These are phyloP conservation scores for Fusarium sp. DNA, from an alignment of 2,329 filamentous ascomycete genomes.

Conservation along the genomic window DNA sequence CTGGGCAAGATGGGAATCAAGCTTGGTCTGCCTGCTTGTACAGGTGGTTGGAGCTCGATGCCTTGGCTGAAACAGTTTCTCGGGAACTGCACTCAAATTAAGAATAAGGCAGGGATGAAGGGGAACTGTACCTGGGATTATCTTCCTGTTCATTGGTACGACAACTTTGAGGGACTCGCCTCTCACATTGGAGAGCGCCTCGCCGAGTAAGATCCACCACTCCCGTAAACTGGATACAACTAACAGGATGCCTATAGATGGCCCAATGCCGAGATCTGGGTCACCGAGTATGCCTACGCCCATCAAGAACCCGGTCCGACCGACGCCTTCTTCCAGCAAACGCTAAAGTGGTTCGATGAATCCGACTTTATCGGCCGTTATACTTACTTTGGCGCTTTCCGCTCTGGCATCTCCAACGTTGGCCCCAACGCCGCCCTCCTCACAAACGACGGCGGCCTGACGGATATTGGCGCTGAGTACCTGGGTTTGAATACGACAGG, in stretches of 20 bases:
- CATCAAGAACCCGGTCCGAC: conserved; percentile 67
- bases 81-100: conserved; percentile 69
- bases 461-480: conserved; percentile 83
- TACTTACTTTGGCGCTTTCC: conserved; percentile 81
- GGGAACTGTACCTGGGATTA: conserved; percentile 73
- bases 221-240: not conserved
- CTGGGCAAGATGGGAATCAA: conserved; percentile 73
- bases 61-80: conserved; percentile 77
- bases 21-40: conserved; percentile 78
- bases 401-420: conserved; percentile 77
- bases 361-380: conserved; percentile 72
- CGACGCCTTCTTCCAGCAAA: conserved; percentile 76
- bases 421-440: conserved; percentile 80
- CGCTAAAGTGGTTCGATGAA: conserved; percentile 73
- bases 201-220: conserved; percentile 47
- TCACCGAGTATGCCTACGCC: conserved; percentile 80
- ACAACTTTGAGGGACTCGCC: conserved; percentile 76
- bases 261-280: conserved; percentile 75
- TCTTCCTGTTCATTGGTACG: conserved; percentile 76
- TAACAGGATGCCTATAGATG: conserved; percentile 56
- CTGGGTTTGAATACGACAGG: conserved; percentile 68
- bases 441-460: conserved; percentile 74
- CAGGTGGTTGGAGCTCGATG: conserved; percentile 69
- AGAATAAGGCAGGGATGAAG: conserved; percentile 56
- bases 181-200: conserved; percentile 70